Evolutionary conservation across 768 basidiomycete genomes (phyloP).

Genomic region (Suillus clintonianus): DNA sequence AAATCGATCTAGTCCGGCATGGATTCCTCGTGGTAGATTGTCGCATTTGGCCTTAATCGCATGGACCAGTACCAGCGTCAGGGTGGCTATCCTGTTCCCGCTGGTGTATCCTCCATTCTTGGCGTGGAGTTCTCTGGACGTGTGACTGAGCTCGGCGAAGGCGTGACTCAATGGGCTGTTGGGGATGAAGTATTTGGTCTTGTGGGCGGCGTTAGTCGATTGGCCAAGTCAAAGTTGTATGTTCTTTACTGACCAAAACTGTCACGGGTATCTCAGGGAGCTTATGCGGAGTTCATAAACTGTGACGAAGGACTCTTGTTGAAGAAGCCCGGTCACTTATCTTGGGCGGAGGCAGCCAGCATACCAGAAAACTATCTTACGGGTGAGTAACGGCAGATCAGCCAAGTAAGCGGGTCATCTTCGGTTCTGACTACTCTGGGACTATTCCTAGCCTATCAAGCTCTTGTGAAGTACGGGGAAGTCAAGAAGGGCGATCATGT

Average conservation of each 20-base stretch:
- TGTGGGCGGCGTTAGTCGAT: conserved; percentile 66
- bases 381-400: conserved; percentile 44
- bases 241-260: conserved; percentile 6
- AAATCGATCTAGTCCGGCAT: neutral
- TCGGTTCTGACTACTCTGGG: conserved; percentile 9
- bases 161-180: conserved; percentile 53
- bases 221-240: neutral
- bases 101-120: conserved; percentile 72
- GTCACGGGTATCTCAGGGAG: conserved; percentile 54
- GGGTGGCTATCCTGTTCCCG: conserved; percentile 75
- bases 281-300: conserved; percentile 86
- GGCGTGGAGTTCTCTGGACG: conserved; percentile 87
- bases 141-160: conserved; percentile 54
- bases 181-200: conserved; percentile 81
- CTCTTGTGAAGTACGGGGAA: conserved; percentile 65
- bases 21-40: conserved; percentile 46
- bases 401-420: conserved; percentile 1
- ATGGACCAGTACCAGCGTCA: conserved; percentile 80
- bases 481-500: conserved; percentile 72
- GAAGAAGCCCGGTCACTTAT: conserved; percentile 70
- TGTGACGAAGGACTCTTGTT: conserved; percentile 67
- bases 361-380: conserved; percentile 90
- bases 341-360: conserved; percentile 84
- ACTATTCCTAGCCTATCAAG: conserved; percentile 53
- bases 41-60: conserved; percentile 86